These are phyloP conservation scores for Mycena floridula DNA, from an alignment of 768 basidiomycete genomes.

Conservation along the genomic window DNA sequence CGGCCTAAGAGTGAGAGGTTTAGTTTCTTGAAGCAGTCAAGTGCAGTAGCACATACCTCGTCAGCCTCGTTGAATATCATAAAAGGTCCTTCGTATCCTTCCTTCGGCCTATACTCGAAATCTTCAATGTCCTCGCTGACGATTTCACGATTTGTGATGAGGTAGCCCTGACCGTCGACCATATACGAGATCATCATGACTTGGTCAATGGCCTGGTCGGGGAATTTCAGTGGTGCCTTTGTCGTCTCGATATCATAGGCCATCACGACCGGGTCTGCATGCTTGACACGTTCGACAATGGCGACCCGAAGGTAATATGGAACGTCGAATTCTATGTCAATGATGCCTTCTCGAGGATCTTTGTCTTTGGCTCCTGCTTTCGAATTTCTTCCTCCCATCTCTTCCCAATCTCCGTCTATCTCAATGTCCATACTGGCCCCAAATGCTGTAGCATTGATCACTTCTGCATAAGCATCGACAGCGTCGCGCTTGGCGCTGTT, in stretches of 20 bases:
- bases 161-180: slow-evolving; percentile 95
- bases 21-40: too few species aligned
- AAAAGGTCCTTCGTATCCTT: slow-evolving; percentile 96
- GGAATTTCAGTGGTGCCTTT: slow-evolving; percentile 99
- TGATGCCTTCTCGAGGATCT: slow-evolving; percentile 87
- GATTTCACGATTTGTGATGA: slow-evolving; percentile 97
- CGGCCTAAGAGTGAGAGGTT: too few species aligned
- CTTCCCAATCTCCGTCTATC: slow-evolving; percentile 59
- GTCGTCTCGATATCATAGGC: slow-evolving; percentile 99
- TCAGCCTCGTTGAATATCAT: slow-evolving; percentile 91
- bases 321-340: slow-evolving; percentile 96
- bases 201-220: slow-evolving; percentile 91
- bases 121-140: slow-evolving; percentile 97
- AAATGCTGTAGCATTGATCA: slow-evolving; percentile 79
- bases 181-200: slow-evolving; percentile 99
- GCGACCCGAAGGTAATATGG: slow-evolving; percentile 98
- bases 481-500: slow-evolving; percentile 93
- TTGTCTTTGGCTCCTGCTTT: too few species aligned
- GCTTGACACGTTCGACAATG: slow-evolving; percentile 89
- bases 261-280: slow-evolving; percentile 98
- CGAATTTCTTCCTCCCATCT: slow-evolving; percentile 29
- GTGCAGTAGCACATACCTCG: too few species aligned
- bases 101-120: slow-evolving; percentile 98
- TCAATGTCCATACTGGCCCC: slow-evolving; percentile 64
- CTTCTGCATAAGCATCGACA: slow-evolving; percentile 96